These are phyloP conservation scores for Pythium myriotylum DNA, from an alignment of 352 stramenopile genomes.

Conservation along the genomic window DNA sequence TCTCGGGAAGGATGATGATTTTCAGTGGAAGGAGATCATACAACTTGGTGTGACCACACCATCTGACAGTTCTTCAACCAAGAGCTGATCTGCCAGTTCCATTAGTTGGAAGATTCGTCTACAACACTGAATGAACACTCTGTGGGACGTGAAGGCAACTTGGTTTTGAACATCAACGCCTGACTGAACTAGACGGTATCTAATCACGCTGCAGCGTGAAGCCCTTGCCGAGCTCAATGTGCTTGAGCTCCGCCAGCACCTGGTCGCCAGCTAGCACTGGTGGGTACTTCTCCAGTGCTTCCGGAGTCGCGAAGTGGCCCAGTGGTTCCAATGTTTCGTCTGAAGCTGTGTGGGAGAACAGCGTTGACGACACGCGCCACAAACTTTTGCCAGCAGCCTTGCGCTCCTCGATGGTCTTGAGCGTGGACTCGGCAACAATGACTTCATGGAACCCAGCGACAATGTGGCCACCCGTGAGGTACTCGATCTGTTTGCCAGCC, in stretches of 20 bases:
- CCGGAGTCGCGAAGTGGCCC: slow-evolving; percentile 72
- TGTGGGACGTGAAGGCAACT: too few species aligned
- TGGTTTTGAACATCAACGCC: too few species aligned
- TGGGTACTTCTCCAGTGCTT: slow-evolving; percentile 73
- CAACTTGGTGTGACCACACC: slow-evolving; percentile 18
- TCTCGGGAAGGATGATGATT: too few species aligned
- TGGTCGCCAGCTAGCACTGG: slow-evolving; percentile 85
- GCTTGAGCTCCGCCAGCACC: slow-evolving; percentile 83
- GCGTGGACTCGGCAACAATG: slow-evolving; percentile 75
- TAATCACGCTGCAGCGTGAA: slow-evolving; percentile 77
- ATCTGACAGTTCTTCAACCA: slow-evolving; percentile 16
- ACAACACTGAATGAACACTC: too few species aligned
- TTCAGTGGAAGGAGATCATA: too few species aligned
- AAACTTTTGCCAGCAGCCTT: slow-evolving; percentile 76
- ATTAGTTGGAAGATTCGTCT: too few species aligned
- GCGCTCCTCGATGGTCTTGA: slow-evolving; percentile 67
- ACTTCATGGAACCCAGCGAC: slow-evolving; percentile 94
- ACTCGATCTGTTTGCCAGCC: slow-evolving; percentile 93
- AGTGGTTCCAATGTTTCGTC: slow-evolving; percentile 87
- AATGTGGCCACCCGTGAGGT: slow-evolving; percentile 91
- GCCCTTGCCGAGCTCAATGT: slow-evolving; percentile 83
- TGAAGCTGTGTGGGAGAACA: slow-evolving; percentile 91
- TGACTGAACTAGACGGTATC: not conserved
- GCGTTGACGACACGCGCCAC: slow-evolving; percentile 92
- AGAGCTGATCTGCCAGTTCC: too few species aligned